Percentiles rank a stretch among this genome's conserved stretches.
These are phyloP conservation scores for Mollisiaceae sp. DNA, from an alignment of 2,329 filamentous ascomycete genomes.

Conservation along the genomic window DNA sequence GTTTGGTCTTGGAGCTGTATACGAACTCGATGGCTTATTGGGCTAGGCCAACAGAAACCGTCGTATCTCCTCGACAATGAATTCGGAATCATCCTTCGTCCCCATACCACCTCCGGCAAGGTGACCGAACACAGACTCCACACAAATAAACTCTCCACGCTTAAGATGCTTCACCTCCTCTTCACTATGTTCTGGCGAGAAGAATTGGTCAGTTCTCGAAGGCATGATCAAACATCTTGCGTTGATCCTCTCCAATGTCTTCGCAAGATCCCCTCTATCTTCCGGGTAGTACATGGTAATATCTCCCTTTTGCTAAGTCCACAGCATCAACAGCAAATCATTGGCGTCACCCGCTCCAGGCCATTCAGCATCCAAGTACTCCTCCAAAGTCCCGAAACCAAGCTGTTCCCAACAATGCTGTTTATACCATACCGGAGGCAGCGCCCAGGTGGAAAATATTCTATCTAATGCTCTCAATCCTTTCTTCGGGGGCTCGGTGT, in stretches of 20 bases:
- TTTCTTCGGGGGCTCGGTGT: conserved; percentile 37
- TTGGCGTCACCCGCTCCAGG: conserved; percentile 49
- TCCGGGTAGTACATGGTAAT: conserved; percentile 64
- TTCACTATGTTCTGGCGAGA: conserved; percentile 77
- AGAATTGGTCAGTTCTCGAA: conserved; percentile 75
- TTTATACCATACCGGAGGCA: conserved; percentile 77
- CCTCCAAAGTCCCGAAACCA: conserved; percentile 45
- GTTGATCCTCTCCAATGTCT: conserved; percentile 69
- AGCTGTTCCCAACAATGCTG: conserved; percentile 64
- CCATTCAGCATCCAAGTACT: conserved; percentile 42
- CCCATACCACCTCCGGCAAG: conserved; percentile 42
- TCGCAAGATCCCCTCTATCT: conserved; percentile 67
- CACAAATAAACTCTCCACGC: conserved; percentile 39
- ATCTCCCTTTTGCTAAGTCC: conserved; percentile 77
- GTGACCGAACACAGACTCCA: conserved; percentile 47
- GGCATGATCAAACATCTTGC: conserved; percentile 73
- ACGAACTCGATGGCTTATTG: too few relatives aligned
- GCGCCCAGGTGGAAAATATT: conserved; percentile 79
- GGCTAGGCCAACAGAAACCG: background rate
- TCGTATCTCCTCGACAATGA: conserved; percentile 6
- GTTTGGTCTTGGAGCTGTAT: too few relatives aligned
- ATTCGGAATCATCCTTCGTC: conserved; percentile 32
- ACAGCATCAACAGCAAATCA: conserved; percentile 69
- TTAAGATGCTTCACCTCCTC: conserved; percentile 60
- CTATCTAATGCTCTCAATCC: conserved; percentile 72